Base-by-base conservation (phyloP, 1,284 basidiomycete species). In the Wolfiporia cocos region DNA sequence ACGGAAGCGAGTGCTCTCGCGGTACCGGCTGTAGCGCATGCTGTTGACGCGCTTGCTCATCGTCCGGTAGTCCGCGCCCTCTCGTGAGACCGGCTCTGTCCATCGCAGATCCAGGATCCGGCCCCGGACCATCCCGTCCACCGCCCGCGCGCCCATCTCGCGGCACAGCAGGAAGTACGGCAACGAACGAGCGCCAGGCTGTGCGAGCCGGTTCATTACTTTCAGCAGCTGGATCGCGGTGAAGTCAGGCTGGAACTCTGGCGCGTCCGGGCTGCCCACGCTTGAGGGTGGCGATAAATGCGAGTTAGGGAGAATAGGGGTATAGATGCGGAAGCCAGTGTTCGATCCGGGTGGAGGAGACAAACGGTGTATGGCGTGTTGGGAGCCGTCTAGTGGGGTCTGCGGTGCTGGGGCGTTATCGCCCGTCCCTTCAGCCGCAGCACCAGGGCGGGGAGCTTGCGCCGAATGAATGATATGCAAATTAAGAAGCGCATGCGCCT, bases 91-190 rank as follows among this genome's bases (percentile, higher is more conserved):
- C 2, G 76, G 65, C 46, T 84, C 78, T 39, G 78, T 85, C 87
- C 86, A 88, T 33, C 86, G 65, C 50, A 90, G 55, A 58, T 88
- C 84, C 40, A 90, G 60, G 29, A 89, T 76, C 36, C 78, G 70
- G 2, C 79, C 83, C 47, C 78, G 76, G 20, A 91, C 74, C 81
- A 90, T 84, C 15, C 82, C 86, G 56, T 90, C 87, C 4, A 90
- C 83, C 4, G 84, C 82, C 7, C 75, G 68, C 34, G 84, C 82
- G 1, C 87, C 87, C 18, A 89, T 65, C 59, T 88, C 84, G 24
- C 85, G 70, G 54, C 86, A 89, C 6, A 89, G 69, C 46, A 80
- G 64, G 62, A 90, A 90, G 59, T 90, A 90, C 1, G 81, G 73
- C 35, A 90, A 63, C 47, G 78, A 74, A 15, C 66, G 69, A 37